Evolutionary conservation across 192 early-diverging fungal species (phyloP), one percentile per base, ranked within the genome.

Genomic region (Umbelopsis ramanniana): DNA sequence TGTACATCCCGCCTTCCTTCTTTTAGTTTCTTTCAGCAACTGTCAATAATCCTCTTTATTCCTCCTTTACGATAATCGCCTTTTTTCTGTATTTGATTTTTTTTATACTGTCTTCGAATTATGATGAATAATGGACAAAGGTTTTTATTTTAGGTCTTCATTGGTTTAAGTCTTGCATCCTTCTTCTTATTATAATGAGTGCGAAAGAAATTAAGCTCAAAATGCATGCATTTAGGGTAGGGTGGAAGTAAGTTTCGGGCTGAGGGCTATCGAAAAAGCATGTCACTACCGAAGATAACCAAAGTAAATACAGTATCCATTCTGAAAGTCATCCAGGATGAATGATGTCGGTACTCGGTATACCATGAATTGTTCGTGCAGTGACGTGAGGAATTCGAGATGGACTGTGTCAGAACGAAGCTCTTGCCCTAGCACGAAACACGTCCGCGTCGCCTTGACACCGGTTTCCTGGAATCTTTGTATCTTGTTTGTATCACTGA

Each of bases 391-490:
- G 54, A 84, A 84, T 17, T 68, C 63, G 6, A 79, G 60, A 66
- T 83, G 82, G 6, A 81, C 79, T 63, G 68, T 79, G 57, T 83
- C 79, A 6, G 82, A 76, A 14, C 82, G 63, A 50, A 83, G 45
- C 29, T 83, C 79, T 48, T 79, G 74, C 2, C 73, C 79, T 7
- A 83, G 21, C 21, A 83, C 37, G 0, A 76, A 74, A 3, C 78
- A 69, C 0, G 82, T 83, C 9, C 57, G 57, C 17, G 26, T 63
- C 26, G 57, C 23, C 19, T 29, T 37, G 9, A 37, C 33, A 19
- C 57, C 57, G 3, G 57, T 63, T 17, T 63, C 57, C 6, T 63
- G 29, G 5, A 63, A 63, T 4, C 19, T 19, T 22, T 17, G 17
- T 14, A 63, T 2, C 54, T 73, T 17, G 71, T 48, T 43, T 45